Percentiles rank a stretch among this genome's conserved stretches.
Conservation (phyloP, 2,329 filamentous ascomycete genomes). For the Claviceps fusiformis region DNA sequence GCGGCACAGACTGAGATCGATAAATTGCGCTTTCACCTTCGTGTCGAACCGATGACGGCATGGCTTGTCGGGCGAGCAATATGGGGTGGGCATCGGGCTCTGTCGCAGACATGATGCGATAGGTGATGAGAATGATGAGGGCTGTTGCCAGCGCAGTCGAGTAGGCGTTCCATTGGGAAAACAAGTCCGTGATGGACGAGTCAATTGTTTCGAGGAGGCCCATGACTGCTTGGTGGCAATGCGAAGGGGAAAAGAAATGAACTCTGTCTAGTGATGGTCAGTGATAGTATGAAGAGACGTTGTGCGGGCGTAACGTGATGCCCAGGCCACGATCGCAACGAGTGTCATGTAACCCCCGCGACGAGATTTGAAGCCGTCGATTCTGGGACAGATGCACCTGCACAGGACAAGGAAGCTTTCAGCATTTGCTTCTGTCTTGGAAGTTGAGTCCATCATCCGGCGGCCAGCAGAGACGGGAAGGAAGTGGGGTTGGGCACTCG, state of each 20-base stretch:
- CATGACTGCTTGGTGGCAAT: constrained; percentile 15
- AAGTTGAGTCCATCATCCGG: not conserved
- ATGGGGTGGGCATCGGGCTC: constrained; percentile 90
- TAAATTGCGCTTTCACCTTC: constrained; percentile 77
- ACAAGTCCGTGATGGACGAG: constrained; percentile 50
- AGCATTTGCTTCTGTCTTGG: not conserved
- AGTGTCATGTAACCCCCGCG: not conserved
- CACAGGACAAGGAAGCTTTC: not conserved
- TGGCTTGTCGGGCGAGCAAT: constrained; percentile 73
- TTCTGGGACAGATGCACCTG: not conserved
- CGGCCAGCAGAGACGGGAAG: not conserved
- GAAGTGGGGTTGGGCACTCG: not conserved
- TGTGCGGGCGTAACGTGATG: not conserved
- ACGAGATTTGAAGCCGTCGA: not conserved
- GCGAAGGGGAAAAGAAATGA: not conserved
- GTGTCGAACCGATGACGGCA: constrained; percentile 64
- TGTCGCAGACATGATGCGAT: constrained; percentile 53
- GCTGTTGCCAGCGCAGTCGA: constrained; percentile 56
- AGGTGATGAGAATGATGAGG: constrained; percentile 54
- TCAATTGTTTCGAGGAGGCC: constrained; percentile 51
- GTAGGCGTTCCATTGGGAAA: constrained; percentile 72
- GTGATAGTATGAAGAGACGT: not conserved
- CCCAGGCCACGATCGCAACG: not conserved
- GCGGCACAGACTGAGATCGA: constrained; percentile 69
- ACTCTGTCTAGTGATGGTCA: not conserved